Base-by-base conservation (phyloP, 371 early-diverging fungal species). In the Circinella umbellata region DNA sequence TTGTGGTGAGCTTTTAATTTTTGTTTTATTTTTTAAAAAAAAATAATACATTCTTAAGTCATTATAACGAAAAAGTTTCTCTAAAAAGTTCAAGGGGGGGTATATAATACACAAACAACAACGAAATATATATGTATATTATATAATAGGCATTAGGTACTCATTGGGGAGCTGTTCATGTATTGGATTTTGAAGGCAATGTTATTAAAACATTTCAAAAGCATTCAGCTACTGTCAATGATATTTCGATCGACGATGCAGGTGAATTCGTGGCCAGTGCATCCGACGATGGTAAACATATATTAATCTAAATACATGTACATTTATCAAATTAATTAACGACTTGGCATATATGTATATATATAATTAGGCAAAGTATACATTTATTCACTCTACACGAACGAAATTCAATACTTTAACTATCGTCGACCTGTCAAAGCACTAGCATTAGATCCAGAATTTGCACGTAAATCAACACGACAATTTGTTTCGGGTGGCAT, bases 121-220 rank as follows among this genome's bases (percentile, higher is more conserved):
- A 27, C 27, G 27, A 27, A 27, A 27, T 27, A 27, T 27, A 27
- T 27, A 27, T 27, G 3, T 47, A 47, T 15, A 15, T 1, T 51
- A n/a, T 51, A 15, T 51, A 51, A 64, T 73, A 94, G 95, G 94
- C 91, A 17, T 78, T 98, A n/a, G 98, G 98, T 37, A 98, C 98
- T 8, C 96, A 98, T 73, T 92, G 95, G 89, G 98, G 99, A 62
- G 84, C 87, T 42, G 90, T 98, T 11, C 90, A 95, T 66, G 89
- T 98, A 63, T 85, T 98, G 55, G 99, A 98, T 77, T 91, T 95
- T 66, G 91, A 92, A 51, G 99, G 99, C 64, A 96, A 95, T 69
- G 83, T 90, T 27, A 89, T 95, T 39, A 94, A 94, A 78, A 86
- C 84, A 55, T 93, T 90, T 76, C 89, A 87, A 55, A 85, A 89